Base-by-base conservation (phyloP, 345 rosid genomes). In the Populus pruinosa region DNA sequence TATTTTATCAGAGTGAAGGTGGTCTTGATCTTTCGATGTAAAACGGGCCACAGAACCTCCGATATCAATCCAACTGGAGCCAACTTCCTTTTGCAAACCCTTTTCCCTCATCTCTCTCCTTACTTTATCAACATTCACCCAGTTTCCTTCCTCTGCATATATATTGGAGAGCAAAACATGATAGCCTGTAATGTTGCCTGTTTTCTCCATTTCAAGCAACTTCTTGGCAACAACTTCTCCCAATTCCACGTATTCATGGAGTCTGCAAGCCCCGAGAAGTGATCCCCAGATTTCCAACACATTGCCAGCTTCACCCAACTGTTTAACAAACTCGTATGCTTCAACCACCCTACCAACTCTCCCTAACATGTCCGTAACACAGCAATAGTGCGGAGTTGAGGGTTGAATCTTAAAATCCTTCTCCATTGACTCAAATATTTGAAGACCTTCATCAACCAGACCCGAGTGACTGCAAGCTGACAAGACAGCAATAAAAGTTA, bases 401-500 rank as follows among this genome's bases (percentile, higher is more conserved):
- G 97, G 97, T 76, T 78, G 86, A 74, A 89, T 83, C 70, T 89
- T 85, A 75, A 87, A 85, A 73, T 87, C 83, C 8, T 82, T 83
- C 86, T 82, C 79, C 95, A 92, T 91, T 66, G 91, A 85, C 59
- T 81, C 72, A 21, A 90, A 92, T 82, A 92, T 87, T 78, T 82
- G 77, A 75, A 94, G 92, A 65, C 97, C 98, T 85, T 91, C 88
- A 50, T 89, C 92, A 76, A 88, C 93, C 74, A 91, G 79, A 79
- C 98, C 97, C 25, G 90, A 85, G 83, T 92, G 86, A 80, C 90
- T 90, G 79, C 98, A 92, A 67, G 98, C 97, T 75, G 98, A 90
- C 79, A 94, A 70, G 71, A 91, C 85, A 5, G 94, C 97, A 47
- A 91, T 88, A 69, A 94, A 88, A 77, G 97, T 90, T 77, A 94